These are phyloP conservation scores for Botrytis tulipae DNA, from an alignment of 2,329 filamentous ascomycete species.

Conservation along the genomic window DNA sequence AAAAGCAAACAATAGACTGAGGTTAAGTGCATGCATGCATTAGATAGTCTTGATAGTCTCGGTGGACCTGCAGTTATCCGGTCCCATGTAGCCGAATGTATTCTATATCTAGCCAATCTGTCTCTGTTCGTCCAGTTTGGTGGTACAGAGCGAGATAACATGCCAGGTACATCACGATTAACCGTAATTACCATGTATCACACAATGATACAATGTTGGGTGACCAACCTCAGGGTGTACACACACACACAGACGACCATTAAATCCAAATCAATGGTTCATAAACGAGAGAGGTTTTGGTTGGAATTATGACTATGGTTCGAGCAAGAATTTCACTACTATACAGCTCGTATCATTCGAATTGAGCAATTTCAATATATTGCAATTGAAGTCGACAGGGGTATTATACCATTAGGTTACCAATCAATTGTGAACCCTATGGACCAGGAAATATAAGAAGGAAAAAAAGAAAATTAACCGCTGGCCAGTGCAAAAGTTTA, in stretches of 20 bases:
- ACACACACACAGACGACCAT: background rate
- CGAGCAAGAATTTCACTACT: background rate
- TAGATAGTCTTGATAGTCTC: background rate
- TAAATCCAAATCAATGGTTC: background rate
- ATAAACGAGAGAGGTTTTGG: background rate
- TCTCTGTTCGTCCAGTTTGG: background rate
- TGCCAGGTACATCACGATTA: background rate
- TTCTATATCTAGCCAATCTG: background rate
- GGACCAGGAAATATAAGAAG: background rate
- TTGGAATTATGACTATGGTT: background rate
- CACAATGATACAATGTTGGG: background rate
- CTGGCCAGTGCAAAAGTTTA: background rate
- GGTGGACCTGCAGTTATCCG: background rate
- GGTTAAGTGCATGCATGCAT: background rate
- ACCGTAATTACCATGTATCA: background rate
- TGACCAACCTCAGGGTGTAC: background rate
- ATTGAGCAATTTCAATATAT: constrained; percentile 5
- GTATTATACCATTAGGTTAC: background rate
- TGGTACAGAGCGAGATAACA: background rate
- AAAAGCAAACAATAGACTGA: background rate
- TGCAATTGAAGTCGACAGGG: background rate
- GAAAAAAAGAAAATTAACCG: background rate
- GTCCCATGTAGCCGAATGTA: background rate
- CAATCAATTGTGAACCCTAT: background rate
- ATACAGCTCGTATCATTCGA: background rate